Conservation (phyloP, 352 stramenopile genomes). For the Phytophthora pisi region DNA sequence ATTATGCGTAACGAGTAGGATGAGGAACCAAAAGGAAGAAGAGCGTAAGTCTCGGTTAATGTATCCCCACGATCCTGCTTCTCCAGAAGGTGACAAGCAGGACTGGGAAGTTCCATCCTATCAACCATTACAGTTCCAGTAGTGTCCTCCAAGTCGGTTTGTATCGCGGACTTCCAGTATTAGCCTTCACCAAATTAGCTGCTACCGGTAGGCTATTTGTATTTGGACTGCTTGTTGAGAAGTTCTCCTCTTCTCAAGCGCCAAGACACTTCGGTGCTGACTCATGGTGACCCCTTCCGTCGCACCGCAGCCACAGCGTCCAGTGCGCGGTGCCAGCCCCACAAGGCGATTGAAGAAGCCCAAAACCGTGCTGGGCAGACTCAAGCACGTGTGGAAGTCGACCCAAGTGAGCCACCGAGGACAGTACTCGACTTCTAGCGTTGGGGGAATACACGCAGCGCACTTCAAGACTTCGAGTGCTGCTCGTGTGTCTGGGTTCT, state of each 20-base stretch:
- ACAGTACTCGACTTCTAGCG: constrained; percentile 38
- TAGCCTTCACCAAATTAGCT: too few relatives aligned
- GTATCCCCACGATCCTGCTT: constrained; percentile 20
- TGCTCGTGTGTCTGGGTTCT: constrained; percentile 22
- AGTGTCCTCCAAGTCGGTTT: too few relatives aligned
- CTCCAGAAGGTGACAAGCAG: constrained; percentile 14
- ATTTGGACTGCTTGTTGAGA: too few relatives aligned
- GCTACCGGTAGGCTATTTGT: too few relatives aligned
- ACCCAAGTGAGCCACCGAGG: neutral
- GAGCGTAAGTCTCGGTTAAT: constrained; percentile 35
- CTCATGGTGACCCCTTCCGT: neutral
- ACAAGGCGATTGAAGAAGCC: neutral
- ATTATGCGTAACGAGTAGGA: constrained; percentile 33
- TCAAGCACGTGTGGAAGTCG: neutral
- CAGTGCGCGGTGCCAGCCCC: neutral
- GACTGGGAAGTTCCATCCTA: constrained; percentile 29
- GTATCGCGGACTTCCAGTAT: too few relatives aligned
- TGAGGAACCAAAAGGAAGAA: constrained; percentile 27
- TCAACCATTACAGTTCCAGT: too few relatives aligned
- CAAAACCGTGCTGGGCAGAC: neutral
- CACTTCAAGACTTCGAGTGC: constrained; percentile 14
- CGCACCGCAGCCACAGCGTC: neutral
- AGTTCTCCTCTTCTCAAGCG: neutral
- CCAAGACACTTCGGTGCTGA: neutral
- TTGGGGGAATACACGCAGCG: constrained; percentile 30